Conservation (phyloP, 768 basidiomycete species). For the Cyclocybe cylindracea region DNA sequence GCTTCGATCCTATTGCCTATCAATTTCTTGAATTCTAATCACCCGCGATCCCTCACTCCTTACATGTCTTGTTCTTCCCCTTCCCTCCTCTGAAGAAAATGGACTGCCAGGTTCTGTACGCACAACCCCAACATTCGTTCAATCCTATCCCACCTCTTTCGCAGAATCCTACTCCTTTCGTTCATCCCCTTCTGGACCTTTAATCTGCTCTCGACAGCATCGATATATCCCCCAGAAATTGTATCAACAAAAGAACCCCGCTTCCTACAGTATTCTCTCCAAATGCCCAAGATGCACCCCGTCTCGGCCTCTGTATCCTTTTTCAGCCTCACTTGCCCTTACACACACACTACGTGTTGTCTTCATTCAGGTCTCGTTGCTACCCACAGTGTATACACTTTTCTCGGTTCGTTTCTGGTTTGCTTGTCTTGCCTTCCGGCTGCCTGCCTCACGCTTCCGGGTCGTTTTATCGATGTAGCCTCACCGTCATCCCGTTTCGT, state of each 20-base stretch:
- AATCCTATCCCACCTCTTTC: slow-evolving; percentile 9
- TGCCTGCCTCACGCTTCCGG: background rate
- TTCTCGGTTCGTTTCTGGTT: background rate
- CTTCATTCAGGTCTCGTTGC: background rate
- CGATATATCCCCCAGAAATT: slow-evolving; percentile 24
- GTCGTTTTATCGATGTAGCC: slow-evolving; percentile 17
- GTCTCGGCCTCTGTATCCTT: slow-evolving; percentile 11
- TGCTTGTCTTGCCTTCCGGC: slow-evolving; percentile 9
- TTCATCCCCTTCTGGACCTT: slow-evolving; percentile 10
- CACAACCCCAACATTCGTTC: slow-evolving; percentile 17
- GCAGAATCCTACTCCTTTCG: background rate
- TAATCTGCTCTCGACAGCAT: slow-evolving; percentile 22
- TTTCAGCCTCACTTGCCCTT: slow-evolving; percentile 3
- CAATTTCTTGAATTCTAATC: slow-evolving; percentile 77
- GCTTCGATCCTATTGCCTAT: slow-evolving; percentile 67
- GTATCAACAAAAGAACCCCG: slow-evolving; percentile 15
- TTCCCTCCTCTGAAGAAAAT: background rate
- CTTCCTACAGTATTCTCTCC: slow-evolving; percentile 3
- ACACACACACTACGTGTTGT: background rate
- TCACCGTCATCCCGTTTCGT: slow-evolving; percentile 5
- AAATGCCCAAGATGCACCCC: background rate
- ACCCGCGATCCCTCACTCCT: slow-evolving; percentile 18
- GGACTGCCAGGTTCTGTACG: background rate
- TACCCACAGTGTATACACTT: slow-evolving; percentile 10
- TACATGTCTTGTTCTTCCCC: slow-evolving; percentile 2